phyloP scores from a whole-genome alignment of 2,329 filamentous ascomycete species.

The Paecilomyces sp. region DNA sequence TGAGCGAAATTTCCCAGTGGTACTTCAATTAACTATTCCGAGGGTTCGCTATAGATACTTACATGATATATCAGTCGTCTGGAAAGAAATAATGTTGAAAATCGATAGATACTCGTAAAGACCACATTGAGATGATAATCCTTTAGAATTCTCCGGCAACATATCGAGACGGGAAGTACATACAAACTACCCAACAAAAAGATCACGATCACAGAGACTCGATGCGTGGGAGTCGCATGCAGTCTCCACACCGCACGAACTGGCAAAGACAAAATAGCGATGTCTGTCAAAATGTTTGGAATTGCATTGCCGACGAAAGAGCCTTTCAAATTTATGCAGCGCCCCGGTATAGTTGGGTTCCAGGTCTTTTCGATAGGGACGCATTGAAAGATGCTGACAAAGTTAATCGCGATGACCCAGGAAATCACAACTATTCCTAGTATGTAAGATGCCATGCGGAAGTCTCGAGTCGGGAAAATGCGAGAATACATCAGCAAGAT shows the following conservation, averaged over 20 bases:
- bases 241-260: conserved; percentile 18
- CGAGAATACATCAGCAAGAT: conserved; percentile 48
- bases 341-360: conserved; percentile 39
- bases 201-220: background rate
- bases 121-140: background rate
- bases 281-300: conserved; percentile 24
- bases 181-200: background rate
- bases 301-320: conserved; percentile 46
- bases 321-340: conserved; percentile 44
- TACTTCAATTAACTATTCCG: no score
- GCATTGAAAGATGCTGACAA: conserved; percentile 48
- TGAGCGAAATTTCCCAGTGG: no score
- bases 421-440: conserved; percentile 38
- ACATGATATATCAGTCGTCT: background rate
- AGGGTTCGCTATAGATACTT: background rate
- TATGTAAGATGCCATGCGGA: conserved; percentile 36
- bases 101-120: background rate
- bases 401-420: conserved; percentile 44
- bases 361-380: conserved; percentile 44
- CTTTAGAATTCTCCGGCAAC: background rate
- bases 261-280: conserved; percentile 18
- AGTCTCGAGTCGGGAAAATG: conserved; percentile 42
- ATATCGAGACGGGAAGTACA: background rate
- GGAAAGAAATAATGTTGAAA: background rate
- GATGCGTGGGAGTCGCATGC: conserved; percentile 6